A percentile compares a stretch with the other conserved stretches of the same genome.
phyloP scores from a whole-genome alignment of 129 eudicot genomes.

The Calendula officinalis region DNA sequence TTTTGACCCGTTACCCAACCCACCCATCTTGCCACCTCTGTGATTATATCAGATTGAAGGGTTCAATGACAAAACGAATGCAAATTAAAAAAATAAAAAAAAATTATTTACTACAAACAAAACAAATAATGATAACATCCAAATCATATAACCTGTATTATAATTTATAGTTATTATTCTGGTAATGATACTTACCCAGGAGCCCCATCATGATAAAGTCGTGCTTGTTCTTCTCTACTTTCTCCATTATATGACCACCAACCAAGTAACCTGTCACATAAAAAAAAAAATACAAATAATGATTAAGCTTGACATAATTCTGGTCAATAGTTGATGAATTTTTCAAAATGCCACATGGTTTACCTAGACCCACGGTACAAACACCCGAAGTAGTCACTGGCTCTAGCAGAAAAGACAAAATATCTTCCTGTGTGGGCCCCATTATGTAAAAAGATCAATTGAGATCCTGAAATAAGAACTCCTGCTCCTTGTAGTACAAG shows the following conservation, averaged over 20 bases:
- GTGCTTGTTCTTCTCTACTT: conserved; percentile 85
- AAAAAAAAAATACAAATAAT: conserved; percentile 1
- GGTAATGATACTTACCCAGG: conserved; percentile 50
- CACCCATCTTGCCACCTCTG: too few relatives aligned
- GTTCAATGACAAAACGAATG: too few relatives aligned
- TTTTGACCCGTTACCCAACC: too few relatives aligned
- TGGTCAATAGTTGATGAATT: conserved; percentile 9
- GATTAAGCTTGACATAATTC: neutral
- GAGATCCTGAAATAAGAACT: conserved; percentile 57
- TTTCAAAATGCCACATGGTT: neutral
- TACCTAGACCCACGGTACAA: conserved; percentile 81
- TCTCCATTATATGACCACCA: conserved; percentile 95
- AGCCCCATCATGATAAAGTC: conserved; percentile 55
- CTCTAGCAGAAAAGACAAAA: conserved; percentile 45
- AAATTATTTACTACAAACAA: too few relatives aligned
- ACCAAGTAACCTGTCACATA: conserved; percentile 61
- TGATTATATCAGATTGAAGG: too few relatives aligned
- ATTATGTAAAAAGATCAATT: conserved; percentile 36
- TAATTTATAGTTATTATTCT: neutral
- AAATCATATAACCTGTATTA: too few relatives aligned
- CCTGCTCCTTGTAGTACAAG: conserved; percentile 85
- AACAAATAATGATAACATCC: neutral
- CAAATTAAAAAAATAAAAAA: too few relatives aligned
- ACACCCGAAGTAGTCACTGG: conserved; percentile 59
- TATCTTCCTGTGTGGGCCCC: conserved; percentile 48